Evolutionary conservation across 164 flowering plant species (phyloP), one percentile per base, ranked within the genome.

Genomic region (Dillenia suffruticosa): DNA sequence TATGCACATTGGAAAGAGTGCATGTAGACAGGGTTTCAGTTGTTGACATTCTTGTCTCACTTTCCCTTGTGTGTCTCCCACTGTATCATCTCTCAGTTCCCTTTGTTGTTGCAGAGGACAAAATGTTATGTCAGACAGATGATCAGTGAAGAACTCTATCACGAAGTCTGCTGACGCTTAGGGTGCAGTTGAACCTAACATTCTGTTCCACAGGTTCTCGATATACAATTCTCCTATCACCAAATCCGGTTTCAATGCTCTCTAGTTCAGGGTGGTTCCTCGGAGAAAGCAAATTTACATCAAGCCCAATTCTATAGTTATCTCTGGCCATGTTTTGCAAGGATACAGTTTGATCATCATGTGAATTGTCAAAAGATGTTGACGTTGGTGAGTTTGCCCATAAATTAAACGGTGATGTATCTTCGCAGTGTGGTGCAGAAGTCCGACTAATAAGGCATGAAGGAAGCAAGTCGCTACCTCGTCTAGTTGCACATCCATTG

Each of bases 111-210:
- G 82, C 70, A 76, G 53, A 55, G 83, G 79, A 63, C 76, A 78
- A 64, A 81, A 75, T 47, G 86, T 63, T 24, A 74, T 67, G 16
- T 84, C 96, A 57, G 92, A 71, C 62, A 32, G 96, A 81, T 26
- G 92, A 75, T 56, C 98, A 71, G 4, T 90, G 92, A 62, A 90
- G 96, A 69, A 92, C 98, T 72, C 98, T 81, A 61, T 93, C 98
- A 68, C 98, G 92, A 46, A 93, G 96, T 64, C 98, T 82, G 56
- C 98, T 97, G 63, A 90, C 98, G 79, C 97, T 90, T 14, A 90
- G 71, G 12, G 94, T 85, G 71, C 98, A 76, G 69, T 94, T 88
- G 72, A 93, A 90, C 44, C 88, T 81, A 58, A 85, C 86, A 78
- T 90, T 85, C 43, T 84, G 74, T 48, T 88, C 97, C 49, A 67